Evolutionary conservation across 1,284 basidiomycete genomes (phyloP).

Genomic region (Phaffia rhodozyma): DNA sequence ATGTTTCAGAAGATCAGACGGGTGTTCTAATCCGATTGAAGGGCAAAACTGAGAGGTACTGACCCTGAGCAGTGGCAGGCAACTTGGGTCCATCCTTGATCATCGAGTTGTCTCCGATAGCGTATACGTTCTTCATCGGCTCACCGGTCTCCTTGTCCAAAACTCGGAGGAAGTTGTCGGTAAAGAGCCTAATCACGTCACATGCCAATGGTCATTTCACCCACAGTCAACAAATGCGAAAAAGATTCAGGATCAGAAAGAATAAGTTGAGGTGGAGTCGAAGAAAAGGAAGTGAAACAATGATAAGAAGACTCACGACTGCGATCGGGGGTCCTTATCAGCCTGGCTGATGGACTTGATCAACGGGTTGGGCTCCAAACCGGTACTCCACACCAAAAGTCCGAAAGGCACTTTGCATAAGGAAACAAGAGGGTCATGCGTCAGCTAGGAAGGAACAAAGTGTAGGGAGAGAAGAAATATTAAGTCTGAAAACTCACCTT

Average conservation of each 20-base stretch:
- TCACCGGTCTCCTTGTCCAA: constrained; percentile 45
- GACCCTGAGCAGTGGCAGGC: constrained; percentile 73
- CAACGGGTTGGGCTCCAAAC: constrained; percentile 65
- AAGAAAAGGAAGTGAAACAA: constrained; percentile 16
- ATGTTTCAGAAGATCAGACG: too few species aligned
- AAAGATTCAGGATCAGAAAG: background rate
- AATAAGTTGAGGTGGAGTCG: background rate
- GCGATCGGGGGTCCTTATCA: constrained; percentile 50
- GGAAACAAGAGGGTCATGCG: constrained; percentile 5
- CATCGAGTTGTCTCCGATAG: constrained; percentile 65
- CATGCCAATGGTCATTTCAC: constrained; percentile 13
- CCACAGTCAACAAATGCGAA: background rate
- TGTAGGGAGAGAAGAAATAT: constrained; percentile 26
- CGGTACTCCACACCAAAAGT: constrained; percentile 75
- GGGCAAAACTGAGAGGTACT: background rate
- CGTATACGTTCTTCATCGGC: constrained; percentile 61
- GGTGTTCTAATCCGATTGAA: too few species aligned
- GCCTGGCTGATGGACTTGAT: constrained; percentile 49
- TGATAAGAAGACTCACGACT: constrained; percentile 39
- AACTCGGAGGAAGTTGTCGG: constrained; percentile 51
- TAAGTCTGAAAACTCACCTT: constrained; percentile 28
- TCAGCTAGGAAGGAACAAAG: constrained; percentile 1
- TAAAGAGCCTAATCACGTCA: constrained; percentile 40
- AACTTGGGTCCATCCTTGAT: constrained; percentile 48
- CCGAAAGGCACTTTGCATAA: constrained; percentile 53